Percentiles rank a stretch among this genome's conserved stretches.
These are phyloP conservation scores for Fusarium caatingaense DNA, from an alignment of 2,329 filamentous ascomycete genomes.

Conservation along the genomic window DNA sequence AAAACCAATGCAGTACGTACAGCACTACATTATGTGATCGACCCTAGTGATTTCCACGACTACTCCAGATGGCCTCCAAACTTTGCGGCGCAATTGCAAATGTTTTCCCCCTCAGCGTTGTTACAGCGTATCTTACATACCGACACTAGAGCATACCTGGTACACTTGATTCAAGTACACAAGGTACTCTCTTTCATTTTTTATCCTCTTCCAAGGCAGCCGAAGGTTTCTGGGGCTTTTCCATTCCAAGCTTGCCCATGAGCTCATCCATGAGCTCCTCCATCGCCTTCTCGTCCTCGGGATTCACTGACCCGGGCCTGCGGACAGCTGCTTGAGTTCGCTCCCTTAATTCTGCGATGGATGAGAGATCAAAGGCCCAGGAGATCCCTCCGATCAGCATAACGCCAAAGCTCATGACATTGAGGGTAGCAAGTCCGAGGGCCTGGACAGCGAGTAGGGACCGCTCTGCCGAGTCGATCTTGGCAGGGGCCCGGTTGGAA, in stretches of 20 bases:
- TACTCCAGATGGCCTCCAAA: background rate
- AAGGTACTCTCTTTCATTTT: background rate
- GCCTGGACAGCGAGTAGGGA: constrained; percentile 81
- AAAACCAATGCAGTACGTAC: background rate
- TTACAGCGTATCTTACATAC: constrained; percentile 36
- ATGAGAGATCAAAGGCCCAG: constrained; percentile 82
- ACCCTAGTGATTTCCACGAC: too few species aligned
- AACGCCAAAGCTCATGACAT: constrained; percentile 80
- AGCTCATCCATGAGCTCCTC: constrained; percentile 71
- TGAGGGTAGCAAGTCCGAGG: constrained; percentile 86
- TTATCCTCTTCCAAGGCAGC: constrained; percentile 23
- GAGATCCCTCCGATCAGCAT: constrained; percentile 78
- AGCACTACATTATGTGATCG: background rate
- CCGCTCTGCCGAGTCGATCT: constrained; percentile 48
- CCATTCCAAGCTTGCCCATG: constrained; percentile 63
- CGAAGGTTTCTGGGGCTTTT: constrained; percentile 38
- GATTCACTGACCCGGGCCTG: constrained; percentile 51
- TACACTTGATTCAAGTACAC: background rate
- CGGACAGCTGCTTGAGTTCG: constrained; percentile 58
- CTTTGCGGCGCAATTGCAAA: background rate
- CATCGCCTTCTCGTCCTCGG: constrained; percentile 69
- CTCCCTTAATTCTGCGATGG: constrained; percentile 71
- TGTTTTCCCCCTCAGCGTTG: constrained; percentile 2
- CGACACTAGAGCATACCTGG: background rate
- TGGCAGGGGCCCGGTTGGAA: constrained; percentile 59